Conservation (phyloP, 306 rosid species). For the Castanopsis chinensis region DNA sequence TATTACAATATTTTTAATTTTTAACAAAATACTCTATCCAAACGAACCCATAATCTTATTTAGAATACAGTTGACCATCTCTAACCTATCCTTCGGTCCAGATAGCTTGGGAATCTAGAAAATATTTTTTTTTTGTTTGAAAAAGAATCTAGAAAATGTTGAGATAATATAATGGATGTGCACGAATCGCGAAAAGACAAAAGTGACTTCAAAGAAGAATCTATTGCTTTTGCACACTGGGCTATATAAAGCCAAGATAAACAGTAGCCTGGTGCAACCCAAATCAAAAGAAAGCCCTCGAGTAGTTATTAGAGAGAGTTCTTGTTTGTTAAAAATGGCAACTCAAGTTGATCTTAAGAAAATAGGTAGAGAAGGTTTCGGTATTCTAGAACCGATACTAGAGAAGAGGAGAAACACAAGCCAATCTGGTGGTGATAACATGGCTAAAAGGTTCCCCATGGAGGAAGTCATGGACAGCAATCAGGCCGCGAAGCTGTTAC, state of each 20-base stretch:
- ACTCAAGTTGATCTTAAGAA: not conserved
- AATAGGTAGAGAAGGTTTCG: not conserved
- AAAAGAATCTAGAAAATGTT: not conserved
- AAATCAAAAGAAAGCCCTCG: not conserved
- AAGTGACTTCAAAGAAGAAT: not conserved
- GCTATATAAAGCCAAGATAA: not conserved
- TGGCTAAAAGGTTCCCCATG: not conserved
- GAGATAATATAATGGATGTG: not conserved
- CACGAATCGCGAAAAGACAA: not conserved
- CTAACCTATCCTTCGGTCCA: not conserved
- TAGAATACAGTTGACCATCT: too few relatives aligned
- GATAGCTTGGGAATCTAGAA: not conserved
- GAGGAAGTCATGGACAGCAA: not conserved
- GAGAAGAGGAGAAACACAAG: not conserved
- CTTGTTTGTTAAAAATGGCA: not conserved
- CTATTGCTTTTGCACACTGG: not conserved
- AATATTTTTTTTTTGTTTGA: too few relatives aligned
- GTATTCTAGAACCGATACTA: not conserved
- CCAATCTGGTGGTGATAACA: not conserved
- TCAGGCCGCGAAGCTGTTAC: not conserved
- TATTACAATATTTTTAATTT: too few relatives aligned
- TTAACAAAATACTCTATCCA: too few relatives aligned
- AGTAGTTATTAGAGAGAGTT: not conserved
- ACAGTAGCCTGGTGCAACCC: not conserved
- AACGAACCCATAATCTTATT: too few relatives aligned